phyloP scores from a whole-genome alignment of 345 rosid genomes.

The Syzygium aromaticum region DNA sequence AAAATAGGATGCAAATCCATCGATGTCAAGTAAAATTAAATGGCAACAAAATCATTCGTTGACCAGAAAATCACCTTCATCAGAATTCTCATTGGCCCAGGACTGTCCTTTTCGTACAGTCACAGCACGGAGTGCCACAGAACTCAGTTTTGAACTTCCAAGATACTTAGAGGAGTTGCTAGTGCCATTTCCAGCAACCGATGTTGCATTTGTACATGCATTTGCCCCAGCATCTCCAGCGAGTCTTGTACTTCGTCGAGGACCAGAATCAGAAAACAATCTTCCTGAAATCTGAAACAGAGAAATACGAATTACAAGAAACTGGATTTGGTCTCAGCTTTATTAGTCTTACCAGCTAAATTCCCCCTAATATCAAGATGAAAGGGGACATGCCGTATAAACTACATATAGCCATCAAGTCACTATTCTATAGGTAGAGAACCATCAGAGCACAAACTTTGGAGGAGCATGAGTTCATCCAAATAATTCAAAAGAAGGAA shows the following conservation, averaged over 20 bases:
- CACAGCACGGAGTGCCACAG: slow-evolving; percentile 74
- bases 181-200: slow-evolving; percentile 64
- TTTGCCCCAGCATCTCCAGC: slow-evolving; percentile 53
- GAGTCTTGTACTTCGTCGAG: slow-evolving; percentile 78
- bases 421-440: background rate
- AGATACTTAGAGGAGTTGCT: slow-evolving; percentile 66
- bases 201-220: slow-evolving; percentile 35
- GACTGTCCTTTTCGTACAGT: slow-evolving; percentile 83
- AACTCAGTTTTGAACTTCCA: slow-evolving; percentile 80
- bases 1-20: background rate
- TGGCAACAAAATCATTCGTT: background rate
- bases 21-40: background rate
- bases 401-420: background rate
- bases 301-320: background rate
- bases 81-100: slow-evolving; percentile 83
- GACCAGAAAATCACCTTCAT: slow-evolving; percentile 50
- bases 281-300: slow-evolving; percentile 84
- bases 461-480: background rate
- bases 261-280: slow-evolving; percentile 92
- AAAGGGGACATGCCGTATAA: background rate
- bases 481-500: background rate
- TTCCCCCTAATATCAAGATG: background rate
- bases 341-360: background rate
- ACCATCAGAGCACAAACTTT: background rate
- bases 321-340: background rate